Evolutionary conservation across 176 grass and related monocot species (phyloP).

Genomic region (Puccinellia tenuiflora): DNA sequence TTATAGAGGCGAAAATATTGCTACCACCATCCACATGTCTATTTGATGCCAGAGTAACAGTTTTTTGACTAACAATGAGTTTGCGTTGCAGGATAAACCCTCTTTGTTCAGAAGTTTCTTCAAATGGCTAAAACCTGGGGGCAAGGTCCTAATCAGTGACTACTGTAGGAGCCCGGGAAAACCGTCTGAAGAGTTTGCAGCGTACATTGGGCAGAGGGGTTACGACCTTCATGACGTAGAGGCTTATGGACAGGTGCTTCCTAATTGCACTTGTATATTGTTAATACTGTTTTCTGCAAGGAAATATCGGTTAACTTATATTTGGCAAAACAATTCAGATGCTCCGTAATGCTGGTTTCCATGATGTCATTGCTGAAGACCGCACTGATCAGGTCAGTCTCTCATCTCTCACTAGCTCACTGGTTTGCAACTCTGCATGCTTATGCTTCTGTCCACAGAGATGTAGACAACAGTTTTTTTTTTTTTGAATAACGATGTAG

Average conservation of each 20-base stretch:
- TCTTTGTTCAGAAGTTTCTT: slow-evolving; percentile 72
- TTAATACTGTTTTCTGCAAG: neutral
- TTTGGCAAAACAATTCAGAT: slow-evolving; percentile 42
- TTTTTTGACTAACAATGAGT: neutral
- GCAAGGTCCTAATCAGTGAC: slow-evolving; percentile 89
- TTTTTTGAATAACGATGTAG: no score
- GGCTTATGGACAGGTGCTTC: slow-evolving; percentile 74
- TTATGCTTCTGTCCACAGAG: neutral
- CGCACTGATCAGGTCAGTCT: slow-evolving; percentile 73
- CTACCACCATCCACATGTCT: neutral
- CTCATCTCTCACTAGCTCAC: neutral
- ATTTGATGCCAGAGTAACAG: neutral
- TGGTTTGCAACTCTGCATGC: neutral
- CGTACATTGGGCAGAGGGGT: slow-evolving; percentile 87
- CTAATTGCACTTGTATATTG: neutral
- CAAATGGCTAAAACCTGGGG: slow-evolving; percentile 92
- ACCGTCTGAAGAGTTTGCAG: slow-evolving; percentile 73
- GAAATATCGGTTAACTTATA: slow-evolving; percentile 2
- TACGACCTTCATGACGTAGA: slow-evolving; percentile 89
- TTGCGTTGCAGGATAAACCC: slow-evolving; percentile 76
- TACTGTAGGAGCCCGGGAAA: slow-evolving; percentile 74
- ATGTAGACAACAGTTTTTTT: neutral
- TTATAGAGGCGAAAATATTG: neutral
- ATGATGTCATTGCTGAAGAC: slow-evolving; percentile 74
- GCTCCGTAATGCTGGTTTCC: slow-evolving; percentile 74